phyloP scores from a whole-genome alignment of 2,329 filamentous ascomycete species.

The Gnomoniopsis sp. region DNA sequence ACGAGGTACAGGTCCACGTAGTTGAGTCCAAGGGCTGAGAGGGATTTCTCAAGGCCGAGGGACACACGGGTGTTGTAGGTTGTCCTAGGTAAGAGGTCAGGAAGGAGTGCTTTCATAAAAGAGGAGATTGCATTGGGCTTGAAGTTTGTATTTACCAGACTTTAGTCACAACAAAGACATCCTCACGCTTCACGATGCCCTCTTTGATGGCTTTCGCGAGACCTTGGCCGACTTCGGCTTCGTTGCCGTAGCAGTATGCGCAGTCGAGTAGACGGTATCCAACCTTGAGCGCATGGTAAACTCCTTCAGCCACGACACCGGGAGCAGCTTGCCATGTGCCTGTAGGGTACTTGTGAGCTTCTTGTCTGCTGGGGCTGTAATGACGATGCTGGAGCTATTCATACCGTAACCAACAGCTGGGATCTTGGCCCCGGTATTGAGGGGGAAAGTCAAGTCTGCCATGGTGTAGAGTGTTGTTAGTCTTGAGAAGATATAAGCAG shows the following conservation, averaged over 20 bases:
- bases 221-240: conserved; percentile 77
- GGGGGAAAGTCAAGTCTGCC: conserved; percentile 55
- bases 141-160: conserved; percentile 51
- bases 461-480: conserved; percentile 34
- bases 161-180: conserved; percentile 83
- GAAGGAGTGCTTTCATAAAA: not conserved
- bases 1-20: conserved; percentile 81
- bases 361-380: not conserved
- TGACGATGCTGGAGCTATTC: conserved; percentile 16
- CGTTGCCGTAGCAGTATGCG: conserved; percentile 77
- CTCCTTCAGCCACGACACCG: conserved; percentile 56
- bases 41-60: conserved; percentile 67
- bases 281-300: conserved; percentile 53
- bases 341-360: conserved; percentile 24
- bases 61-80: conserved; percentile 71
- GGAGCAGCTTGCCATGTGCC: conserved; percentile 64
- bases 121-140: no score
- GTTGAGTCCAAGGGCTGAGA: conserved; percentile 70
- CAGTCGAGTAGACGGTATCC: conserved; percentile 65
- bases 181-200: conserved; percentile 68
- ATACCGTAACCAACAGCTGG: conserved; percentile 61
- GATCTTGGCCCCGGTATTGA: conserved; percentile 63
- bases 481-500: not conserved
- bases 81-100: conserved; percentile 33
- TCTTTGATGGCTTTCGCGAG: conserved; percentile 68